These are phyloP conservation scores for Glycine soja DNA, from an alignment of 306 rosid species.

Conservation along the genomic window DNA sequence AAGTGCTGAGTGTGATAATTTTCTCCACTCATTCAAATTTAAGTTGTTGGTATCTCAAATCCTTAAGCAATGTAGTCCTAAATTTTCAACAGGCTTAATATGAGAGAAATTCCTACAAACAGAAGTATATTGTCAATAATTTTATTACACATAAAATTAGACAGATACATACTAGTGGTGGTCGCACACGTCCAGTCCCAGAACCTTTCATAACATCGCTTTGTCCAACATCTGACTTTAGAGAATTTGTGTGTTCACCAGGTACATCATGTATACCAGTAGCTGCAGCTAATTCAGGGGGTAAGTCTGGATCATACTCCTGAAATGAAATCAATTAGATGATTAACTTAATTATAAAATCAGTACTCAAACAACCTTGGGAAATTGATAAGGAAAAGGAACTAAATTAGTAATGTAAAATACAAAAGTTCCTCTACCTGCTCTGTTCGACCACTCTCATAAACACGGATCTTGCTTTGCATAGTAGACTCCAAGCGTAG, in stretches of 20 bases:
- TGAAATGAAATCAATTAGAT: slow-evolving; percentile 48
- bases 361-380: slow-evolving; percentile 1
- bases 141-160: background rate
- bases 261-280: slow-evolving; percentile 75
- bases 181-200: slow-evolving; percentile 67
- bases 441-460: slow-evolving; percentile 96
- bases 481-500: slow-evolving; percentile 96
- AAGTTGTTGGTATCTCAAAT: too few relatives aligned
- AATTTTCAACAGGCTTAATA: too few relatives aligned
- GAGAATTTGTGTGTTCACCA: slow-evolving; percentile 62
- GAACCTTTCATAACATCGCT: slow-evolving; percentile 67
- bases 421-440: slow-evolving; percentile 63
- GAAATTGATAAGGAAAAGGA: slow-evolving; percentile 15
- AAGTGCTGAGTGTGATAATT: too few relatives aligned
- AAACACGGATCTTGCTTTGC: slow-evolving; percentile 98
- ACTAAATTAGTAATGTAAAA: slow-evolving; percentile 19
- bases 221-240: slow-evolving; percentile 55
- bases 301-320: slow-evolving; percentile 99
- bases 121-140: too few relatives aligned
- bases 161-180: slow-evolving; percentile 73
- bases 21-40: too few relatives aligned
- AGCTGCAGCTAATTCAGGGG: slow-evolving; percentile 98
- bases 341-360: slow-evolving; percentile 17
- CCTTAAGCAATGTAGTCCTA: too few relatives aligned
- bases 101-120: background rate